Evolutionary conservation across 2,329 filamentous ascomycete species (phyloP), one percentile per base, ranked within the genome.

Genomic region (Apiospora aurea): DNA sequence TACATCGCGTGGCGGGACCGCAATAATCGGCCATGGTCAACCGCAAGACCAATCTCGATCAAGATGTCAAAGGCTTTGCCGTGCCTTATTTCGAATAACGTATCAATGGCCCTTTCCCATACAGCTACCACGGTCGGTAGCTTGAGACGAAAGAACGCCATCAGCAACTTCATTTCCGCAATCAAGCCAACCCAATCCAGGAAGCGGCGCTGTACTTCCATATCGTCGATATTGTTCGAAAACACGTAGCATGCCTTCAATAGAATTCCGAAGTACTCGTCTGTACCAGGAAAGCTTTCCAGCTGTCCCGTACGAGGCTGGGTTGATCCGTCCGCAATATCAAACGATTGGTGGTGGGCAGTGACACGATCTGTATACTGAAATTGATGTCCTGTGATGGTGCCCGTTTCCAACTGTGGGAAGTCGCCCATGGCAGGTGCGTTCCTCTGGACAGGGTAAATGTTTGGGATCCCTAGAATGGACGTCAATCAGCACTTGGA

Each of bases 241-340:
- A 34, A 18, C 14, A 24, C 13, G 26, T 57, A 57, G 26, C 51
- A 57, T 57, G 13, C 51, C 34, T 34, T 18, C 26, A 34, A 5
- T 4, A 57, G 7, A 2, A 57, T 5, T 2, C 13, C 51, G 34
- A 57, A 18, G 11, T 29, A 18, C 4, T 34, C 26, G 18, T 57
- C 7, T 0, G 14, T 18, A 2, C 1, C 3, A 5, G 4, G 4
- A 16, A 57, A 57, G 1, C 1, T 18, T 8, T 24, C 18, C 24
- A 6, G 2, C 13, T 57, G 13, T 29, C 51, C 51, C 26, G 24
- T 18, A 0, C 2, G 14, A 34, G 7, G 29, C 14, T 34, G 26
- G 26, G 26, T 34, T 57, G 51, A 29, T 14, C 26, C 4, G 0
- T 24, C 13, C n/a, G 16, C 5, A 26, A 8, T 34, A 7, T 18